Conservation (phyloP, 805 yeast species). For the Komagataella populi region DNA sequence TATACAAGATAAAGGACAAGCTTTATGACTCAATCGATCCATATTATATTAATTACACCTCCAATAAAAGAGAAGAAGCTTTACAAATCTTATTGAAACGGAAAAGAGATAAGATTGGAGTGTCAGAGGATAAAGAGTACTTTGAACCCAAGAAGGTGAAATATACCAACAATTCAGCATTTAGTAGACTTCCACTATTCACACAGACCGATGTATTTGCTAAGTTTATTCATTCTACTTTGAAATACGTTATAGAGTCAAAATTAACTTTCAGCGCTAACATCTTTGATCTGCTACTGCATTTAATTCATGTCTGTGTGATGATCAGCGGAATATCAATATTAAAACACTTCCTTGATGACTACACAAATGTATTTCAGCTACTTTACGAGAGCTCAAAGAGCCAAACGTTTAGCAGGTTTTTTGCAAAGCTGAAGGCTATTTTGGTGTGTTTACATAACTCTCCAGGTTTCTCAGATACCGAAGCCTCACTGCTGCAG, state of each 20-base stretch:
- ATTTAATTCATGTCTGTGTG: slow-evolving; percentile 50
- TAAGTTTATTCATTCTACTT: not conserved
- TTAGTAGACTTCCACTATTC: not conserved
- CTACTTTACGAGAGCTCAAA: slow-evolving; percentile 26
- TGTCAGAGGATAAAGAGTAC: slow-evolving; percentile 32
- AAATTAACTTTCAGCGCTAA: not conserved
- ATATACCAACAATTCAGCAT: not conserved
- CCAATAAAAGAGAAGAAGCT: slow-evolving; percentile 79
- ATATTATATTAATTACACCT: slow-evolving; percentile 61
- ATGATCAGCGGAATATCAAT: not conserved
- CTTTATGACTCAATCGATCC: slow-evolving; percentile 54
- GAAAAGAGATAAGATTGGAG: slow-evolving; percentile 18
- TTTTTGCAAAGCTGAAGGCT: slow-evolving; percentile 43
- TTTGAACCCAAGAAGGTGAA: slow-evolving; percentile 32
- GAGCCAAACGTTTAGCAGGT: slow-evolving; percentile 22
- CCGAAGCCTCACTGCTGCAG: not conserved
- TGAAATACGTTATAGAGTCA: not conserved
- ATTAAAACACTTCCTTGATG: not conserved
- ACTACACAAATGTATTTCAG: slow-evolving; percentile 2
- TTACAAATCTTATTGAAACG: slow-evolving; percentile 44
- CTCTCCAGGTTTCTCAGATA: slow-evolving; percentile 1
- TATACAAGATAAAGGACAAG: slow-evolving; percentile 53
- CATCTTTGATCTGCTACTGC: slow-evolving; percentile 27
- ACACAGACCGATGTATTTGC: not conserved
- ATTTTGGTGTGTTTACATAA: slow-evolving; percentile 22